phyloP scores from a whole-genome alignment of 495 filamentous ascomycete species.

The Elaphomyces granulatus region DNA sequence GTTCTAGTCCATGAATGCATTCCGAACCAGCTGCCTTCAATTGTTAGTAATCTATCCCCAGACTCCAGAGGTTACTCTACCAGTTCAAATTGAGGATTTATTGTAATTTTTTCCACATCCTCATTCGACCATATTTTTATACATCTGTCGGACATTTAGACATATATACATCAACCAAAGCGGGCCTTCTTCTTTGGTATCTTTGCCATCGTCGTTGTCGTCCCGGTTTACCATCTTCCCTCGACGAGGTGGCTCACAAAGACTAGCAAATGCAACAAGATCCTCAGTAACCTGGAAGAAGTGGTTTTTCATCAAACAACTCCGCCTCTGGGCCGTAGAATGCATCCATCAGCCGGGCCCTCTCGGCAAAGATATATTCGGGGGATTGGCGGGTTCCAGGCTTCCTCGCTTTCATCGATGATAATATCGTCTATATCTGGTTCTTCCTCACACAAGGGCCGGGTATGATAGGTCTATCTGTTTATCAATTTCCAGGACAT shows the following conservation, averaged over 20 bases:
- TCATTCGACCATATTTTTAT: too few species aligned
- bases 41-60: too few species aligned
- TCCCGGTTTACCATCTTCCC: constrained; percentile 15
- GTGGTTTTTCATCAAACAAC: constrained; percentile 13
- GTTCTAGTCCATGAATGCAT: too few species aligned
- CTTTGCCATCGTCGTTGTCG: too few species aligned
- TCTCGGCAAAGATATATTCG: constrained; percentile 15
- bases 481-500: constrained; percentile 15
- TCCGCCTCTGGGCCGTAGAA: constrained; percentile 17
- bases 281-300: constrained; percentile 19
- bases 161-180: too few species aligned
- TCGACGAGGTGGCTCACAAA: constrained; percentile 13
- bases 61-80: too few species aligned
- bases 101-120: too few species aligned
- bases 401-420: too few species aligned
- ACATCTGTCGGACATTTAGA: too few species aligned
- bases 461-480: constrained; percentile 16
- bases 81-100: too few species aligned
- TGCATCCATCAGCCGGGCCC: constrained; percentile 15
- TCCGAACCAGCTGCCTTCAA: too few species aligned
- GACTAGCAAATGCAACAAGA: constrained; percentile 11
- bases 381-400: constrained; percentile 11
- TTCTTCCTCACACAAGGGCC: constrained; percentile 11
- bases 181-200: too few species aligned
- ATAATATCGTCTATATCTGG: constrained; percentile 8